Evolutionary conservation across 148 eudicot genomes (phyloP), one percentile per base, ranked within the genome.

Genomic region (Rhododendron williamsianum): DNA sequence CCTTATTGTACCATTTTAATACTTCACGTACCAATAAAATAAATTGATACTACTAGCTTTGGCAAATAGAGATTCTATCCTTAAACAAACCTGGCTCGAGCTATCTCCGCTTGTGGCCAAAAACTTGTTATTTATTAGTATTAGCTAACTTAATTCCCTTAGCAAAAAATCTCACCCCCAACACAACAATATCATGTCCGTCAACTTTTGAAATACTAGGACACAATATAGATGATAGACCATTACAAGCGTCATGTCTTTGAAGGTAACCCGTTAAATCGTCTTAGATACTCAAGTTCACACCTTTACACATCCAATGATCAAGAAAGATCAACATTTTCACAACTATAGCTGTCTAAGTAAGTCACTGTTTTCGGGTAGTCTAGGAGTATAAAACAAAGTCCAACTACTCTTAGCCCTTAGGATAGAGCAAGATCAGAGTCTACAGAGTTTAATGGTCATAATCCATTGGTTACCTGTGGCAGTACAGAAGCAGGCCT

Each of bases 401-500:
- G 9, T 67, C 23, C 12, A 6, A 67, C 13, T 27, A 67, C 35
- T 25, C 45, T 41, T 41, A 41, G 45, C 45, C 45, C 2, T 21
- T 67, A 1, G 9, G 35, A 27, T 67, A 25, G 23, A 25, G 4
- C 25, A 6, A 67, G 73, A 67, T 67, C 12, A 27, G 56, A 13
- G 56, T 11, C 56, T 51, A 3, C 15, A 27, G 16, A 67, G 36
- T 27, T 25, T 25, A 7, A 67, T 23, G 30, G 73, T 83, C 11
- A 51, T 72, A 13, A 9, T 35, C 80, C 46, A 72, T 36, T 2
- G 48, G 52, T 45, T 81, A 96, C 98, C 99, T 96, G 99, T 56
- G 98, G 97, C 82, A 96, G 85, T 84, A 95, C 96, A 84, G 94
- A 88, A 46, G 98, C 98, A 3, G 98, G 99, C 88, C 99, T 95